Evolutionary conservation across 768 basidiomycete species (phyloP).

Genomic region (Collybia mongolica): DNA sequence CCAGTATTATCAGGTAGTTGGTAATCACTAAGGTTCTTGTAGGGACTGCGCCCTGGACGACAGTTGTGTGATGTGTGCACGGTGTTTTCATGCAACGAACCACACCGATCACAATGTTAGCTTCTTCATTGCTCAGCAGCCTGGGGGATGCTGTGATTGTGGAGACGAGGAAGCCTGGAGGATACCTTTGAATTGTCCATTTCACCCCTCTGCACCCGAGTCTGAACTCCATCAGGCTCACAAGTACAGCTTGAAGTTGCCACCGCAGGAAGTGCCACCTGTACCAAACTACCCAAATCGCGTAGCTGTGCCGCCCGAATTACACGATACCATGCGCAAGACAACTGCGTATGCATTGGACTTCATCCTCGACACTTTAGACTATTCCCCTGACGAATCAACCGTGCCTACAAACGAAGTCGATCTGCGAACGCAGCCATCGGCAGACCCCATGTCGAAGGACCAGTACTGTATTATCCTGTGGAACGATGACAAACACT

Average conservation of each 20-base stretch:
- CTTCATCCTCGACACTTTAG: conserved; percentile 80
- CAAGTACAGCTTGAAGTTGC: conserved; percentile 36
- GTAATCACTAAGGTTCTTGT: conserved; percentile 2
- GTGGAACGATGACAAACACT: conserved; percentile 99
- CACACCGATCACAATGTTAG: conserved; percentile 89
- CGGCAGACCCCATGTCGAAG: conserved; percentile 75
- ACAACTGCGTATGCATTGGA: conserved; percentile 79
- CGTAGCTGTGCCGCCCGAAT: conserved; percentile 56
- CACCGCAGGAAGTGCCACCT: conserved; percentile 55
- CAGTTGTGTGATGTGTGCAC: conserved; percentile 85
- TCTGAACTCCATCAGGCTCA: conserved; percentile 34
- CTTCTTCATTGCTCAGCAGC: conserved; percentile 91
- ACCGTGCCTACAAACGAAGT: conserved; percentile 63
- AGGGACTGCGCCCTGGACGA: conserved; percentile 93
- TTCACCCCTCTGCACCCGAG: conserved; percentile 60
- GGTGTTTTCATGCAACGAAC: conserved; percentile 87
- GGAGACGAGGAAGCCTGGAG: conserved; percentile 92
- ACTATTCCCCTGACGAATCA: conserved; percentile 79
- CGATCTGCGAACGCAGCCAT: conserved; percentile 70
- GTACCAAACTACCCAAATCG: conserved; percentile 61
- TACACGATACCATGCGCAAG: conserved; percentile 71
- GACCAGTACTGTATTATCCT: conserved; percentile 81
- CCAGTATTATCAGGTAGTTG: background rate
- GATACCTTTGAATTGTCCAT: conserved; percentile 60
- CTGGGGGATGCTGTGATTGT: conserved; percentile 94